Evolutionary conservation across 768 basidiomycete species (phyloP), one percentile per base, ranked within the genome.

Genomic region (Rhodotorula sphaerocarpa): DNA sequence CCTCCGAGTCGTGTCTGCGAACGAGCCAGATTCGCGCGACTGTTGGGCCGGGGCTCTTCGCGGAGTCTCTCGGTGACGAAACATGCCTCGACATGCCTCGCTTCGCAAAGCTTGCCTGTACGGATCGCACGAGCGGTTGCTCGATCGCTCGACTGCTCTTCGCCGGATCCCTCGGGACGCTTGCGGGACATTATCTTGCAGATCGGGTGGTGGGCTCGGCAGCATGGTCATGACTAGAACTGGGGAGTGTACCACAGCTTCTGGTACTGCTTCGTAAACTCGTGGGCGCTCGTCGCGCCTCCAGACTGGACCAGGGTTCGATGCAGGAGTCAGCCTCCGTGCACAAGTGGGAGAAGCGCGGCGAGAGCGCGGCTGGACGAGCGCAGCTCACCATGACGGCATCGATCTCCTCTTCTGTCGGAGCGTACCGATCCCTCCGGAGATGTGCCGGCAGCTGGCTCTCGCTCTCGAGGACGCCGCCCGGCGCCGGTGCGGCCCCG

Each of bases 171-270:
- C n/a, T n/a, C n/a, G n/a, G n/a, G n/a, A n/a, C n/a, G n/a, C n/a
- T n/a, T n/a, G n/a, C n/a, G n/a, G n/a, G n/a, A n/a, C n/a, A n/a
- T n/a, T n/a, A n/a, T n/a, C 43, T n/a, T 44, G 15, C 43, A 44
- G 43, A 18, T n/a, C n/a, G n/a, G n/a, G n/a, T n/a, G 23, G 21
- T 44, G 43, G 7, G 43, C 43, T 7, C 16, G 10, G 27, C 9
- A 28, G n/a, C 25, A 28, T 4, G 11, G 21, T 18, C 12, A 9
- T 27, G 10, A n/a, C 43, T 46, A 65, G 45, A 60, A 43, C 54
- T 65, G 64, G 2, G 55, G 54, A 6, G 46, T 56, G 58, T 67
- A 57, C 66, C 66, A 67, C 44, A 44, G 52, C 36, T 57, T 45
- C 46, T 60, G 42, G 41, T 34, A 50, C 21, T 45, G 58, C 50